Conservation (phyloP, 805 yeast species). For the Yarrowia phangngaensis region DNA sequence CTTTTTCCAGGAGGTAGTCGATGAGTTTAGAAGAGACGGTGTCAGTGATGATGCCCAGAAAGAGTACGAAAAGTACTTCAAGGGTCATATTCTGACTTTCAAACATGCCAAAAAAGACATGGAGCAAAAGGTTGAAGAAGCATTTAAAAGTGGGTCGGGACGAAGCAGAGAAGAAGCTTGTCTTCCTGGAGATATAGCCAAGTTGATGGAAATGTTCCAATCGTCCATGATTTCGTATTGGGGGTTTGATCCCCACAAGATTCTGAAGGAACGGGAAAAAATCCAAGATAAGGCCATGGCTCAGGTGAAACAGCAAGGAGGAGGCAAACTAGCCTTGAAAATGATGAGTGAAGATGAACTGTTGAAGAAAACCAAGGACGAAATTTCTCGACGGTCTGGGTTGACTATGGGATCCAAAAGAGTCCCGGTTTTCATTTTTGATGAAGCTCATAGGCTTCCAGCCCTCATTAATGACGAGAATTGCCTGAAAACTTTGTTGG, state of each 20-base stretch:
- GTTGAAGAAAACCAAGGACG: constrained; percentile 20
- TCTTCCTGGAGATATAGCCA: constrained; percentile 28
- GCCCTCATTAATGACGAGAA: constrained; percentile 17
- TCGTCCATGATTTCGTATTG: constrained; percentile 30
- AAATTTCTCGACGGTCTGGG: constrained; percentile 17
- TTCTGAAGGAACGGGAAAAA: constrained; percentile 20
- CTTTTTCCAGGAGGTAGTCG: constrained; percentile 28
- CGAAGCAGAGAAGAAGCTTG: constrained; percentile 7
- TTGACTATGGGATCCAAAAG: constrained; percentile 19
- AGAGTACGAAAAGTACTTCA: constrained; percentile 27
- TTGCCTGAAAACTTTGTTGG: constrained; percentile 28
- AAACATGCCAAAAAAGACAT: constrained; percentile 29
- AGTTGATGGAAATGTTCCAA: constrained; percentile 28
- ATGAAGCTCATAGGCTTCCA: constrained; percentile 31
- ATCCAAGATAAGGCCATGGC: constrained; percentile 22
- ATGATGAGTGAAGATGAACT: constrained; percentile 18
- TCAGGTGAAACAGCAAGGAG: constrained; percentile 7
- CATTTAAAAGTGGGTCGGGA: constrained; percentile 14
- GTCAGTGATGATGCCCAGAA: constrained; percentile 20
- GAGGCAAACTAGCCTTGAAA: constrained; percentile 8
- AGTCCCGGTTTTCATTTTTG: constrained; percentile 30
- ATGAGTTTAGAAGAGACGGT: constrained; percentile 27
- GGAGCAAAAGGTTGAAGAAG: constrained; percentile 25
- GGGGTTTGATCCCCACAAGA: constrained; percentile 30
- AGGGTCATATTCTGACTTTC: constrained; percentile 32